Conservation (phyloP, 768 basidiomycete species). For the Crepidotus variabilis region DNA sequence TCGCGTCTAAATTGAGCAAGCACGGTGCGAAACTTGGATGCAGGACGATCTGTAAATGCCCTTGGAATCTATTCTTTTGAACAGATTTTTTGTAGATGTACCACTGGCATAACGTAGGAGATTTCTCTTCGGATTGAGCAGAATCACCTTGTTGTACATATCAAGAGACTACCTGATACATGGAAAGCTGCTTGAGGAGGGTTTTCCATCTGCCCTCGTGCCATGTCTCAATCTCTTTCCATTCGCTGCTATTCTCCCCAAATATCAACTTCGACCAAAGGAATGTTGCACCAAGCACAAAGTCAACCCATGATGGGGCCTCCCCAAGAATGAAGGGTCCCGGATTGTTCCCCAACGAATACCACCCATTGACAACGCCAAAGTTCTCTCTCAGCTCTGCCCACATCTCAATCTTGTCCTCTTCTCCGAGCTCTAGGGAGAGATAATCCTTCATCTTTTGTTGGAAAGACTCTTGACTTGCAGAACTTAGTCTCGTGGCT, state of each 20-base stretch:
- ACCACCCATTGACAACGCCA: slow-evolving; percentile 19
- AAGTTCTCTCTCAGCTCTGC: slow-evolving; percentile 25
- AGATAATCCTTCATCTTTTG: slow-evolving; percentile 12
- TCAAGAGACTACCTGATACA: background rate
- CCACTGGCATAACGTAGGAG: no score
- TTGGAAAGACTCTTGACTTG: slow-evolving; percentile 9
- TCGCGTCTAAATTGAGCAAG: no score
- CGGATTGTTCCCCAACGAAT: slow-evolving; percentile 17
- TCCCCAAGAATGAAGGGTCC: slow-evolving; percentile 32
- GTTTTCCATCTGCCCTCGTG: slow-evolving; percentile 16
- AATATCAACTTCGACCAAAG: slow-evolving; percentile 7
- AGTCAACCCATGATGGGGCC: slow-evolving; percentile 33
- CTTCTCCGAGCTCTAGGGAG: no score
- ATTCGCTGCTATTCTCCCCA: slow-evolving; percentile 17
- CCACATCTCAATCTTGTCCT: slow-evolving; percentile 27
- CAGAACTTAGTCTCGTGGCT: slow-evolving; percentile 7
- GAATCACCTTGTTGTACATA: no score
- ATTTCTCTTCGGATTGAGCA: no score
- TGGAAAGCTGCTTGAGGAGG: slow-evolving; percentile 3
- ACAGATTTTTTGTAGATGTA: no score
- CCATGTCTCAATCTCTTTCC: slow-evolving; percentile 16
- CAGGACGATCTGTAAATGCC: no score
- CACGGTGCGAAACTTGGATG: no score
- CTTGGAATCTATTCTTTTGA: no score
- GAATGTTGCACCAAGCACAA: slow-evolving; percentile 27